These are phyloP conservation scores for Alopecurus myosuroides DNA, from an alignment of 176 grass and related monocot species.

Conservation along the genomic window DNA sequence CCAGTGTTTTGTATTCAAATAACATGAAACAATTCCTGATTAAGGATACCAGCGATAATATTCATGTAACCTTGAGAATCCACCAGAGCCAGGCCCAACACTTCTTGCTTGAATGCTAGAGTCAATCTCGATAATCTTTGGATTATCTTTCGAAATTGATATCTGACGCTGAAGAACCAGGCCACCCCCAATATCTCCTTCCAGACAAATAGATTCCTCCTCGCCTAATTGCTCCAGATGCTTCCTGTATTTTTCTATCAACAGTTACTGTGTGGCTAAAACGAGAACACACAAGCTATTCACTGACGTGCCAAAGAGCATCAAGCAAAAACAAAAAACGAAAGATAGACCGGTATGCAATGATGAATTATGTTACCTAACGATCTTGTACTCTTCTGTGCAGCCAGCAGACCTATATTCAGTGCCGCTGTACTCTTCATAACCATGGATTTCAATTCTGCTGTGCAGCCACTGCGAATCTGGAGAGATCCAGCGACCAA, in stretches of 20 bases:
- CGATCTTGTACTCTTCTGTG: slow-evolving; percentile 77
- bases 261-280: slow-evolving; percentile 7
- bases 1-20: not conserved
- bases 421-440: slow-evolving; percentile 87
- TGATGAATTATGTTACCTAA: slow-evolving; percentile 38
- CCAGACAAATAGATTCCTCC: slow-evolving; percentile 70
- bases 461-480: slow-evolving; percentile 92
- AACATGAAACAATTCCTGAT: not conserved
- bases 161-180: slow-evolving; percentile 69
- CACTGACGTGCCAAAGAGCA: not conserved
- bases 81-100: slow-evolving; percentile 83
- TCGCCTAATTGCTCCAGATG: slow-evolving; percentile 64
- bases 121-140: slow-evolving; percentile 54
- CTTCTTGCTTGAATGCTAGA: slow-evolving; percentile 80
- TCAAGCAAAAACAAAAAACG: not conserved
- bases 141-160: slow-evolving; percentile 61
- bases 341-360: not conserved
- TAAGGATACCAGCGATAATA: not conserved
- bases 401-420: slow-evolving; percentile 95
- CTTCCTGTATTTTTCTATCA: slow-evolving; percentile 39
- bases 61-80: slow-evolving; percentile 66
- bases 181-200: slow-evolving; percentile 89
- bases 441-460: slow-evolving; percentile 82
- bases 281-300: not conserved
- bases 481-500: slow-evolving; percentile 20